Percentiles rank a stretch among this genome's conserved stretches.
phyloP scores from a whole-genome alignment of 495 filamentous ascomycete genomes.

The Chaetomium cochliodes region DNA sequence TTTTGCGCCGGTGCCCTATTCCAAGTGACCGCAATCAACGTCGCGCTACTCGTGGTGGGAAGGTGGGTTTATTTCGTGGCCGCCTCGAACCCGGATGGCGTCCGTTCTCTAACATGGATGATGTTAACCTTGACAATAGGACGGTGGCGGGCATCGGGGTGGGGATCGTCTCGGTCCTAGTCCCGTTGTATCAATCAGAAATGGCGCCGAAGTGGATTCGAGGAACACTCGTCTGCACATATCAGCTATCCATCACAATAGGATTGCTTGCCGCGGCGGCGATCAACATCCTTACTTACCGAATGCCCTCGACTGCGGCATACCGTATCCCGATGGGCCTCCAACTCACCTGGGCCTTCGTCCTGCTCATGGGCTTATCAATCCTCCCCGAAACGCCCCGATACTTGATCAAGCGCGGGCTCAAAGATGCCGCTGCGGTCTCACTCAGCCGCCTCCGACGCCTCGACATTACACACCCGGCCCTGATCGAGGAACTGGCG shows the following conservation, averaged over 20 bases:
- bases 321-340: conserved; percentile 86
- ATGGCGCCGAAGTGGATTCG: conserved; percentile 89
- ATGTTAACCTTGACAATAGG: conserved; percentile 34
- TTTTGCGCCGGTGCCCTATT: conserved; percentile 81
- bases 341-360: conserved; percentile 80
- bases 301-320: conserved; percentile 58
- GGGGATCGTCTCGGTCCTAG: conserved; percentile 75
- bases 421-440: conserved; percentile 65
- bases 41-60: conserved; percentile 58
- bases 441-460: conserved; percentile 74
- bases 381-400: conserved; percentile 86
- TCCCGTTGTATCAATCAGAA: conserved; percentile 88
- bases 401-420: conserved; percentile 76
- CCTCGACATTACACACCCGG: conserved; percentile 71
- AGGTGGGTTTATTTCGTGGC: conserved; percentile 44
- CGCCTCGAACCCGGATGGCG: background rate
- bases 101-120: background rate
- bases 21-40: conserved; percentile 67
- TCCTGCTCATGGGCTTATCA: conserved; percentile 69
- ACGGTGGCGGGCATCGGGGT: conserved; percentile 79
- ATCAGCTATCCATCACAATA: conserved; percentile 86
- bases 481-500: conserved; percentile 72
- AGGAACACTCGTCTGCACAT: conserved; percentile 85
- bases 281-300: conserved; percentile 74
- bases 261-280: conserved; percentile 80